Conservation (phyloP, 164 flowering plant genomes). For the Annona cherimola region DNA sequence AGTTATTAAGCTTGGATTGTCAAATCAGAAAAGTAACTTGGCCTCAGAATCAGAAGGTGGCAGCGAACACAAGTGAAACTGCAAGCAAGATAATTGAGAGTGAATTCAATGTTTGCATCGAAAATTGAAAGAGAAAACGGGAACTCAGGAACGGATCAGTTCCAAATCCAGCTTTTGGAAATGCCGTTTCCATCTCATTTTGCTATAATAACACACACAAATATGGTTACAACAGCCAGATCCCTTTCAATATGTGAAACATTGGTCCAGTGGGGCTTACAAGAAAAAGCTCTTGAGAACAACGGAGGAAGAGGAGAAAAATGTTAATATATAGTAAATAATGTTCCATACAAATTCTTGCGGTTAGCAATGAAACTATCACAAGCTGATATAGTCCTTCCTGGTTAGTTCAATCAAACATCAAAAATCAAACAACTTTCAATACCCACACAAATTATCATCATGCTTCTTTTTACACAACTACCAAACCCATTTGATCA, state of each 20-base stretch:
- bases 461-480: neutral
- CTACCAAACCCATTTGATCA: conserved; percentile 25
- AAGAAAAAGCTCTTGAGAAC: neutral
- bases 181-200: no score
- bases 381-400: conserved; percentile 2
- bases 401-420: conserved; percentile 9
- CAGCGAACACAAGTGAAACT: neutral
- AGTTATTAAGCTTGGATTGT: neutral
- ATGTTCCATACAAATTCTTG: conserved; percentile 4
- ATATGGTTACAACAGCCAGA: no score
- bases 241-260: no score
- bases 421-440: conserved; percentile 4
- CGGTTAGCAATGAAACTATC: conserved; percentile 5
- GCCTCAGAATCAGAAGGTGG: neutral
- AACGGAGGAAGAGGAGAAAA: neutral
- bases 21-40: neutral
- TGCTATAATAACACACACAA: no score
- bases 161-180: no score
- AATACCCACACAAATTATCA: conserved; percentile 1
- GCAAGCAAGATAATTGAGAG: no score
- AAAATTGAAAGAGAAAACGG: no score
- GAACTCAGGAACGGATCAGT: no score
- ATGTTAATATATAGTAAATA: conserved; percentile 3
- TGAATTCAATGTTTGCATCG: no score
- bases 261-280: no score